Base-by-base conservation (phyloP, 1,139 yeast species). In the Kurtzmaniella natalensis region DNA sequence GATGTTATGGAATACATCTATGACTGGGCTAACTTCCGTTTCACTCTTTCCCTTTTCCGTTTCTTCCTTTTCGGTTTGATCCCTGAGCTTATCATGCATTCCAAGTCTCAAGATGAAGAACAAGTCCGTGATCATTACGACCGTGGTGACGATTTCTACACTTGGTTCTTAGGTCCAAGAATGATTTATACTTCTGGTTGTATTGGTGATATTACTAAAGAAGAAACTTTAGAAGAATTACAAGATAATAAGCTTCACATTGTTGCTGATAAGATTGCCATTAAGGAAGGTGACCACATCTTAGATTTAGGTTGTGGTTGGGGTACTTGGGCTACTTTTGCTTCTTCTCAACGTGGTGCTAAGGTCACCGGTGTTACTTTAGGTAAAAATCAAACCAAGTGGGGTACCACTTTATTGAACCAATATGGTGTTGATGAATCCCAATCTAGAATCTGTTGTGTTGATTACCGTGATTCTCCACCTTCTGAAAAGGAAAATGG, bases 81-180 rank as follows among this genome's bases (percentile, higher is more conserved):
- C 47, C 96, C 96, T 34, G 96, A 87, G 64, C 94, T 87, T 38
- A 82, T 87, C 50, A 57, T 87, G 77, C 96, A 87, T 68, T 81
- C 95, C 40, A 79, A 87, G 57, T 83, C 94, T 22, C 96, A 87
- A 66, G 96, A 88, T 57, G 96, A 88, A 67, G 96, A 87, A 63
- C 96, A 87, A 65, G 96, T 87, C 38, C 79, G 95, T 61, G 96
- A 83, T 53, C 95, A 88, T 64, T 87, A 87, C 61, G 96, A 88
- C 68, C 84, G 96, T 50, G 96, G 96, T 61, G 96, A 87, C 57
- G 96, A 88, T 63, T 87, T 88, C 61, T 88, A 87, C 76, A 68
- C 88, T 37, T 87, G 94, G 94, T 87, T 87, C 68, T 71, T 87
- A 50, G 96, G 96, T 38, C 94, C 95, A 46, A 79, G 96, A 62